Base-by-base conservation (phyloP, 805 yeast species). In the Kuraishia cidri region DNA sequence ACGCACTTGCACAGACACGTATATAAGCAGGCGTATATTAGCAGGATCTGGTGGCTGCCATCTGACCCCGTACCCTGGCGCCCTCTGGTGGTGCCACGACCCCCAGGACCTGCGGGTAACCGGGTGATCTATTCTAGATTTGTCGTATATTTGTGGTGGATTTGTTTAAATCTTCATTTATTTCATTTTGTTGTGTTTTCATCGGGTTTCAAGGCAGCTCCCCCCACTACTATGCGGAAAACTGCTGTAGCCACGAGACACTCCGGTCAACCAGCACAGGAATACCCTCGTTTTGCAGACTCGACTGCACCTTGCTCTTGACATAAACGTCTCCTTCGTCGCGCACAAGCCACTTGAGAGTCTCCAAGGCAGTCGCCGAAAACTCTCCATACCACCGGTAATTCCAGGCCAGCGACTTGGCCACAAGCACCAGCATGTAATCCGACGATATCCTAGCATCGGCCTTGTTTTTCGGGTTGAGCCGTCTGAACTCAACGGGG, bases 331-430 rank as follows among this genome's bases (percentile, higher is more conserved):
- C 48, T 29, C 68, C 72, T 32, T 66, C 64, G 31, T 56, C 50
- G 5, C 54, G 52, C 5, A 45, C 44, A 21, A 70, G 50, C 14
- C 69, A 44, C 37, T 66, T 64, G 20, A 56, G 37, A 1, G 47
- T 48, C 33, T 56, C 51, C 32, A 80, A 44, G 4, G 72, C 64
- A 13, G 65, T 56, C 6, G 60, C 50, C 36, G 66, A 66, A 32
- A 59, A 69, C 38, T 65, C 74, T 42, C 70, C 76, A 46, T 79
- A 80, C 69, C 79, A 82, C 29, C 88, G 60, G 24, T 69, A 54
- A 37, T 75, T 69, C 69, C 81, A 82, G 35, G 83, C 69, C 15
- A 76, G 58, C 20, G 70, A 54, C 40, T 69, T 68, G 37, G 72
- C 58, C 23, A 75, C 45, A 3, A 66, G 37, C 19, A 59, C 60